Evolutionary conservation across 371 early-diverging fungal species (phyloP), one percentile per base, ranked within the genome.

Genomic region (Polyrhizophydium stewartii): DNA sequence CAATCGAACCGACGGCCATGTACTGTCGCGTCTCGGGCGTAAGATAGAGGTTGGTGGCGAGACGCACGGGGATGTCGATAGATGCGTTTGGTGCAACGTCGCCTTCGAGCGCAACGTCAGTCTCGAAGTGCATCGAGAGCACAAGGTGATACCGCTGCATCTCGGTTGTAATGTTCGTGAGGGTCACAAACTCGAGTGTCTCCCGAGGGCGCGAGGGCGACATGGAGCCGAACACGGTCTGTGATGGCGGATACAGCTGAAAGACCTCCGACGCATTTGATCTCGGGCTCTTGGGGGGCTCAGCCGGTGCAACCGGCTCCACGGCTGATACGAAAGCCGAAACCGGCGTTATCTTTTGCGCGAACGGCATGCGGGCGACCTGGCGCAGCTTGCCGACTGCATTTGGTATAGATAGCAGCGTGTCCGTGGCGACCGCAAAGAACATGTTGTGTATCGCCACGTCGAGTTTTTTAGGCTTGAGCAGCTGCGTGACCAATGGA

Each of bases 121-220:
- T 78, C 40, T 58, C 68, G 58, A 82, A 82, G 27, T 68, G 74
- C 25, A 53, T 25, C 1, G 78, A 76, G 3, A 82, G 22, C 6
- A 67, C 68, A 12, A 82, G 43, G n/a, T 58, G 62, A 60, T 75
- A 82, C 24, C 55, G 49, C 59, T 77, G 79, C n/a, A 55, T 30
- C 2, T 51, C 47, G 13, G 33, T 60, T 0, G 71, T 63, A 25
- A 75, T 21, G 58, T 79, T 79, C 16, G 75, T 66, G 13, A 82
- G 49, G 12, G 77, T 72, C 12, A 82, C 72, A 46, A 64, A 68
- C 57, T 77, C 73, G 60, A 57, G 13, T 57, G 43, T 31, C 58
- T 64, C 28, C 64, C 12, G 35, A 31, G 27, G 9, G 65, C 51
- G 49, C 16, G 49, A 22, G 3, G 22, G 22, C 25, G 49, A 47